These are phyloP conservation scores for Coniosporium apollinis DNA, from an alignment of 495 filamentous ascomycete genomes.

Conservation along the genomic window DNA sequence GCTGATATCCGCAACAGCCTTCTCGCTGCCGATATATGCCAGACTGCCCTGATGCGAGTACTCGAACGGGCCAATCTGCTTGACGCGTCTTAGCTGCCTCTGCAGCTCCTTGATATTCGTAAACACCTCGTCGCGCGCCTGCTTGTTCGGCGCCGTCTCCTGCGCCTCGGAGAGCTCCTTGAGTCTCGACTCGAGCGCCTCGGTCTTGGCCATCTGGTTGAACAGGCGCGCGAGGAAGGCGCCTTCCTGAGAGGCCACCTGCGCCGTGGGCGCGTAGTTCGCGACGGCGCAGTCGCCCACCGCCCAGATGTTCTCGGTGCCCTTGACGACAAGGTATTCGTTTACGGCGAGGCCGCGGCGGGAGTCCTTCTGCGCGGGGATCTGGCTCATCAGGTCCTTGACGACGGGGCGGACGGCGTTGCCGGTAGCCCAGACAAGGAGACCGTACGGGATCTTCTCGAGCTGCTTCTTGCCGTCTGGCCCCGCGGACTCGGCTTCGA, in stretches of 20 bases:
- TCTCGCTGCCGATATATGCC: slow-evolving; percentile 96
- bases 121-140: slow-evolving; percentile 37
- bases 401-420: slow-evolving; percentile 82
- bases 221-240: slow-evolving; percentile 88
- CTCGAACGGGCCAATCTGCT: slow-evolving; percentile 90
- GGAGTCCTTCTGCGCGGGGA: slow-evolving; percentile 88
- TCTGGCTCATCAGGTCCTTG: slow-evolving; percentile 76
- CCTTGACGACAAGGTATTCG: slow-evolving; percentile 96
- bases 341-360: slow-evolving; percentile 90
- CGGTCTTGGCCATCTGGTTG: slow-evolving; percentile 93
- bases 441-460: slow-evolving; percentile 79
- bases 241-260: slow-evolving; percentile 92
- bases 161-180: slow-evolving; percentile 43
- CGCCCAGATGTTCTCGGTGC: slow-evolving; percentile 90
- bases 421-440: slow-evolving; percentile 96
- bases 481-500: slow-evolving; percentile 73
- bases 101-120: slow-evolving; percentile 67
- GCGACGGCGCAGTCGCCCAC: slow-evolving; percentile 81
- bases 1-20: slow-evolving; percentile 92
- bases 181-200: slow-evolving; percentile 59
- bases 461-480: slow-evolving; percentile 74
- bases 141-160: slow-evolving; percentile 40
- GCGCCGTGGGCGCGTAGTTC: slow-evolving; percentile 94
- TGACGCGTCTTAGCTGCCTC: slow-evolving; percentile 71
- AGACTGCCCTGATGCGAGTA: slow-evolving; percentile 93